phyloP scores from a whole-genome alignment of 2,329 filamentous ascomycete genomes.

The Ophiocordyceps camponoti-rufipedis region DNA sequence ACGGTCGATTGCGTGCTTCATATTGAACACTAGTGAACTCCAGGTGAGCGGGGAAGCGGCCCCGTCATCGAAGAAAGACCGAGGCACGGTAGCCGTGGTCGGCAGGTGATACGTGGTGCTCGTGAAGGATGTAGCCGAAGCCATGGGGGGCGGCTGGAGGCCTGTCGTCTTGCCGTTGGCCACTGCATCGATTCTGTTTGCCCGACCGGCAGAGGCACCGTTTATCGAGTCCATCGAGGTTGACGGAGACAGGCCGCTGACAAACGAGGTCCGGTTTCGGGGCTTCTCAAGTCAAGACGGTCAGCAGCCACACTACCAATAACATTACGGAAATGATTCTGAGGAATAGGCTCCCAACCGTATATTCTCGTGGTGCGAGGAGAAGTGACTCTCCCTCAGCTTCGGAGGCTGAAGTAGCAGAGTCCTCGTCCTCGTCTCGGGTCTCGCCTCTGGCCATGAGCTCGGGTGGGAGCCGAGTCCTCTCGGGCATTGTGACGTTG shows the following conservation, averaged over 20 bases:
- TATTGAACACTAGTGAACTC: slow-evolving; percentile 79
- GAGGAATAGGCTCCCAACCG: slow-evolving; percentile 29
- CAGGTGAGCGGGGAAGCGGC: slow-evolving; percentile 66
- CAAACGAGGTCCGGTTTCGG: slow-evolving; percentile 46
- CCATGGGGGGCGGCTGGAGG: slow-evolving; percentile 31
- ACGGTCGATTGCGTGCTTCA: slow-evolving; percentile 75
- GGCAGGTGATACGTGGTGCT: slow-evolving; percentile 38
- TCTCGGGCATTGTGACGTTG: slow-evolving; percentile 76
- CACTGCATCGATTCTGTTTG: slow-evolving; percentile 38
- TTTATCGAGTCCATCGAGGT: slow-evolving; percentile 86
- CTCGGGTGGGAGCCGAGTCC: slow-evolving; percentile 76
- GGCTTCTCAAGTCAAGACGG: slow-evolving; percentile 18
- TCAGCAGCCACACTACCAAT: slow-evolving; percentile 1
- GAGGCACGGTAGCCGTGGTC: slow-evolving; percentile 44
- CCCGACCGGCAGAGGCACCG: slow-evolving; percentile 39
- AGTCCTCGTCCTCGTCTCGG: slow-evolving; percentile 80
- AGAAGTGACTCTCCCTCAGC: slow-evolving; percentile 57
- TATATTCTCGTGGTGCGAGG: slow-evolving; percentile 47
- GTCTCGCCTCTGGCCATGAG: slow-evolving; percentile 71
- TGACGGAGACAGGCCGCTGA: slow-evolving; percentile 63
- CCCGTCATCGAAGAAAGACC: slow-evolving; percentile 84
- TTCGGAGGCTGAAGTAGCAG: slow-evolving; percentile 68
- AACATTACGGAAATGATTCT: background rate
- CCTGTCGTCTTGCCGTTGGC: slow-evolving; percentile 18
- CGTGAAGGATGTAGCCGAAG: slow-evolving; percentile 44